Evolutionary conservation across 139 green algal genomes (phyloP).

Genomic region (Coelastrella sp.): DNA sequence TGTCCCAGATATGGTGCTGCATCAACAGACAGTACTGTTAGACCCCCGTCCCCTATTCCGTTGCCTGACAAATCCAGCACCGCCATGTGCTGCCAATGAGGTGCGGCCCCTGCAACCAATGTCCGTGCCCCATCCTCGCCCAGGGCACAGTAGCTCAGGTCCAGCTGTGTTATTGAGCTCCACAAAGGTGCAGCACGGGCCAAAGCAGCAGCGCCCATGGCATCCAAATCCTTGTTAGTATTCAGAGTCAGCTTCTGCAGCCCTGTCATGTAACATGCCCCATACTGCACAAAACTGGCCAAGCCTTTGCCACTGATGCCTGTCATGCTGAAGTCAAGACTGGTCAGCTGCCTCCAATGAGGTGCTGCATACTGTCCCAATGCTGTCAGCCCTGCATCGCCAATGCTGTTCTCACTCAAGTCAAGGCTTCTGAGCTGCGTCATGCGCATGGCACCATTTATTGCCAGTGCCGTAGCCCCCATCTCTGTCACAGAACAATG

Average conservation of each 20-base stretch:
- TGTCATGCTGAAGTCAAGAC: background rate
- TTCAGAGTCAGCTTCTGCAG: background rate
- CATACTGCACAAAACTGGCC: background rate
- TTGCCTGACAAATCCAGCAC: background rate
- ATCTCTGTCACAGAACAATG: background rate
- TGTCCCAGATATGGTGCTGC: background rate
- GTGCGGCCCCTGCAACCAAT: background rate
- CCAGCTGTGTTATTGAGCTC: background rate
- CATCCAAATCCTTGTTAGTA: background rate
- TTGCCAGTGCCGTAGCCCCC: background rate
- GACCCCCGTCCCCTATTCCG: background rate
- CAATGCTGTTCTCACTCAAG: background rate
- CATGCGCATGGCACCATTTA: background rate
- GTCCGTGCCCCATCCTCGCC: background rate
- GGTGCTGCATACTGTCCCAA: background rate
- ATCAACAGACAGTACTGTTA: background rate
- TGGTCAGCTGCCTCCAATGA: background rate
- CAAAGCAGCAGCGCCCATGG: background rate
- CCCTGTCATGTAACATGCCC: background rate
- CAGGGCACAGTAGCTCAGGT: background rate
- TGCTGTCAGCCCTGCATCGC: background rate
- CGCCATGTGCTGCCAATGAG: background rate
- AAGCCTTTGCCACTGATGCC: background rate
- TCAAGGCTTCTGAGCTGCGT: background rate
- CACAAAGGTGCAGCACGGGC: background rate